These are phyloP conservation scores for Myriosclerotinia scirpicola DNA, from an alignment of 2,329 filamentous ascomycete species.

Conservation along the genomic window DNA sequence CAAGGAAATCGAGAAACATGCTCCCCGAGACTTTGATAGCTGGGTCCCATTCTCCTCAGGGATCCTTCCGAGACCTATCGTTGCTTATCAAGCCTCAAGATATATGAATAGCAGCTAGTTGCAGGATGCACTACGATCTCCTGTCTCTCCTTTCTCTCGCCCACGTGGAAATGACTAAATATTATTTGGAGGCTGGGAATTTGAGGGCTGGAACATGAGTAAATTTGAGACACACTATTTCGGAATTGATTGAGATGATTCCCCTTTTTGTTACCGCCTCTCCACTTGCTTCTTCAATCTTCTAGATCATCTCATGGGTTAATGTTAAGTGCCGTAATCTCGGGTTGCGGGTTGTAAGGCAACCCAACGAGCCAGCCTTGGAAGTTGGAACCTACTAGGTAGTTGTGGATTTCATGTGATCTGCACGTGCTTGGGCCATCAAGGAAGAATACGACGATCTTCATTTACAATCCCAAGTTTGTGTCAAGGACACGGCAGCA, in stretches of 20 bases:
- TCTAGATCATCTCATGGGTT: conserved; percentile 16
- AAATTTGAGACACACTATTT: conserved; percentile 16
- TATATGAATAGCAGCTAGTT: background rate
- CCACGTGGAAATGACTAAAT: conserved; percentile 23
- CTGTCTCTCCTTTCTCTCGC: conserved; percentile 2
- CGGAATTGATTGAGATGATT: background rate
- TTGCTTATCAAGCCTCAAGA: background rate
- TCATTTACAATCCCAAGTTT: conserved; percentile 7
- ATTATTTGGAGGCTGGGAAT: background rate
- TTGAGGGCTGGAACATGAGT: conserved; percentile 15
- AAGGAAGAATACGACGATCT: conserved; percentile 5
- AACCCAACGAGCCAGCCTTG: background rate
- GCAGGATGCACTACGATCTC: conserved; percentile 11
- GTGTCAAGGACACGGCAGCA: background rate
- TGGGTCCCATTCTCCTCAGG: conserved; percentile 8
- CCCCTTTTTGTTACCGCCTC: conserved; percentile 10
- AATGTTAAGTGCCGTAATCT: conserved; percentile 7
- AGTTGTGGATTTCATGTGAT: conserved; percentile 1
- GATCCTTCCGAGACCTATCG: conserved; percentile 12
- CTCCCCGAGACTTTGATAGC: conserved; percentile 11
- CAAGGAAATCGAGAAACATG: background rate
- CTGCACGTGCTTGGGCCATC: conserved; percentile 6
- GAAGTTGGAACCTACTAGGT: too few species aligned
- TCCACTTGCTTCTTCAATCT: conserved; percentile 7
- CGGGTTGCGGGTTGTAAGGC: background rate